Conservation (phyloP, 352 stramenopile species). For the Phytophthora fragariaefolia region DNA sequence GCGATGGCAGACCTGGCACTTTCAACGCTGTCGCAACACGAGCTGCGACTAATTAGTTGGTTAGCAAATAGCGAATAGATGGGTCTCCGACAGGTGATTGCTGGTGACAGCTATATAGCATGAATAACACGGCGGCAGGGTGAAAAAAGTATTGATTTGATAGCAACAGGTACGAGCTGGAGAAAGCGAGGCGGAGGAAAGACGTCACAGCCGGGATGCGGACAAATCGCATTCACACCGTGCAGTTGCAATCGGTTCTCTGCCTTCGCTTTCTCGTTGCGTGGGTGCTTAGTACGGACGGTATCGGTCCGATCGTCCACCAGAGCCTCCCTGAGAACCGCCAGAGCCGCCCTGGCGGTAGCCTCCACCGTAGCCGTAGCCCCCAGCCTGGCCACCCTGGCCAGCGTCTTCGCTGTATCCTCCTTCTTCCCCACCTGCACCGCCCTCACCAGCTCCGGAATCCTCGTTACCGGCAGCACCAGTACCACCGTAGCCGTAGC, state of each 20-base stretch:
- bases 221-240: constrained; percentile 1
- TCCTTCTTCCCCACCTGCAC: constrained; percentile 40
- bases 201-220: constrained; percentile 17
- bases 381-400: constrained; percentile 27
- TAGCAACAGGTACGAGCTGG: constrained; percentile 36
- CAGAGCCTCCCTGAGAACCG: constrained; percentile 60
- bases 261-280: constrained; percentile 28
- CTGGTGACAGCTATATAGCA: constrained; percentile 8
- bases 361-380: constrained; percentile 47
- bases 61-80: constrained; percentile 26
- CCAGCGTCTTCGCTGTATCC: constrained; percentile 42
- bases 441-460: constrained; percentile 36
- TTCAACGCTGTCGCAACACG: constrained; percentile 36
- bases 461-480: constrained; percentile 30
- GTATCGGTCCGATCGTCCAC: constrained; percentile 81
- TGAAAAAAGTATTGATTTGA: constrained; percentile 40
- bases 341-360: constrained; percentile 69
- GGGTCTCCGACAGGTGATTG: neutral
- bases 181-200: constrained; percentile 17
- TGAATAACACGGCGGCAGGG: constrained; percentile 14
- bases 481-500: constrained; percentile 31
- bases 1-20: constrained; percentile 41
- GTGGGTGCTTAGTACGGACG: constrained; percentile 72
- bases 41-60: constrained; percentile 47
- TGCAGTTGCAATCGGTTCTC: constrained; percentile 10